phyloP scores from a whole-genome alignment of 441 rosid species.

The Gossypium schwendimanii region DNA sequence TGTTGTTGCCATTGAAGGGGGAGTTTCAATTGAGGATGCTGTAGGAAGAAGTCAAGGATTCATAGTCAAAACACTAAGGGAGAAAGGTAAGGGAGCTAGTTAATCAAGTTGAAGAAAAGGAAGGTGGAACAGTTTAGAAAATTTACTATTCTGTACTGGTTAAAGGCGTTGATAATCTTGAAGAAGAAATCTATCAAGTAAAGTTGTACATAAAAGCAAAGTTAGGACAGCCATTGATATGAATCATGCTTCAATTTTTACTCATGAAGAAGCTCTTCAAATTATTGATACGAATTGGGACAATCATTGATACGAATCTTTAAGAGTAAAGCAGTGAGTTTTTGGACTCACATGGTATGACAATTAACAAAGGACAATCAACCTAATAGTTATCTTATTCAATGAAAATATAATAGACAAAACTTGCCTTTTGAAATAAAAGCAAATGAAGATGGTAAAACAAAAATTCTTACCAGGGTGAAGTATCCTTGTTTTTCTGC shows the following conservation, averaged over 20 bases:
- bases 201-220: neutral
- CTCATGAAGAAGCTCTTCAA: neutral
- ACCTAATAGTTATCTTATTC: neutral
- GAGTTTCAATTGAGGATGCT: neutral
- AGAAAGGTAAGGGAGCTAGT: neutral
- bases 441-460: neutral
- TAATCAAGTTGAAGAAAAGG: neutral
- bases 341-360: neutral
- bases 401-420: neutral
- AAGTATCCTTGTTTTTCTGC: constrained; percentile 95
- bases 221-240: neutral
- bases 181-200: neutral
- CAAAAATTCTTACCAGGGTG: constrained; percentile 53
- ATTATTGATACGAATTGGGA: neutral
- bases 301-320: neutral
- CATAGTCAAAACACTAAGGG: neutral
- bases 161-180: neutral
- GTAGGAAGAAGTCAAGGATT: neutral
- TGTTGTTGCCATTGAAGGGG: neutral
- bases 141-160: neutral
- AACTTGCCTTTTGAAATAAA: neutral
- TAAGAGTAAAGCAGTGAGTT: neutral
- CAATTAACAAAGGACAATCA: neutral
- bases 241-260: neutral
- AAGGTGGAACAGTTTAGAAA: neutral